These are phyloP conservation scores for Leishmania amazonensis DNA, from an alignment of 208 protist genomes.

Conservation along the genomic window DNA sequence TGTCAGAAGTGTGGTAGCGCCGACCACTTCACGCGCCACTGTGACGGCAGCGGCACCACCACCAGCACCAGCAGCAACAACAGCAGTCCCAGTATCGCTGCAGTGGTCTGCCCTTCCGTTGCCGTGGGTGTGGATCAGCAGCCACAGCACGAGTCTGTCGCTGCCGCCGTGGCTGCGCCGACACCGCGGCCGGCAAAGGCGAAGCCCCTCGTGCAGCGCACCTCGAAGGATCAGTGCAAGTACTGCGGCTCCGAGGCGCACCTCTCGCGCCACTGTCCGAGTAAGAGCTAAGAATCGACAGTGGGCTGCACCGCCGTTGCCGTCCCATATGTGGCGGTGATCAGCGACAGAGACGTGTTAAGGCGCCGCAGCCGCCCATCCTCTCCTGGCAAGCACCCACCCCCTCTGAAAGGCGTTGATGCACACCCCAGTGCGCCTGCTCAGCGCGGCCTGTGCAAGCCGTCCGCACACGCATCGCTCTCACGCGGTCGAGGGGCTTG, in stretches of 20 bases:
- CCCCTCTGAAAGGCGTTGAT: not conserved
- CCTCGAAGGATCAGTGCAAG: constrained; percentile 81
- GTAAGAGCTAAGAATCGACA: constrained; percentile 29
- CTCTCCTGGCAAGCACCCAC: not conserved
- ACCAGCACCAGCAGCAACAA: not conserved
- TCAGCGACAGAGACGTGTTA: not conserved
- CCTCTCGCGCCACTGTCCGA: constrained; percentile 77
- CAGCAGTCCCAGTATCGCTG: not conserved
- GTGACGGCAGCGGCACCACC: constrained; percentile 28
- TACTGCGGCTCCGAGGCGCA: constrained; percentile 72
- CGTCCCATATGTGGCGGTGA: not conserved
- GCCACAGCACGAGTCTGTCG: not conserved
- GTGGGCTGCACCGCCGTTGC: not conserved
- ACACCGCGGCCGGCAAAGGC: not conserved
- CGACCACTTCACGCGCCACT: constrained; percentile 53
- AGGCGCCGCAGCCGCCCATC: not conserved
- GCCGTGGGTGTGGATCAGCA: not conserved
- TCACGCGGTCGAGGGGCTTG: not conserved
- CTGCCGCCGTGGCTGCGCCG: not conserved
- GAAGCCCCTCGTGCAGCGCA: constrained; percentile 28
- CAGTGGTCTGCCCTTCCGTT: not conserved
- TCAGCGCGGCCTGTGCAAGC: not conserved
- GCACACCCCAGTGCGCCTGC: not conserved
- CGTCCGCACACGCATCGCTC: not conserved
- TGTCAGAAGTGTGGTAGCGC: constrained; percentile 52